These are phyloP conservation scores for Pseudogymnoascus sp. DNA, from an alignment of 2,329 filamentous ascomycete species.

Conservation along the genomic window DNA sequence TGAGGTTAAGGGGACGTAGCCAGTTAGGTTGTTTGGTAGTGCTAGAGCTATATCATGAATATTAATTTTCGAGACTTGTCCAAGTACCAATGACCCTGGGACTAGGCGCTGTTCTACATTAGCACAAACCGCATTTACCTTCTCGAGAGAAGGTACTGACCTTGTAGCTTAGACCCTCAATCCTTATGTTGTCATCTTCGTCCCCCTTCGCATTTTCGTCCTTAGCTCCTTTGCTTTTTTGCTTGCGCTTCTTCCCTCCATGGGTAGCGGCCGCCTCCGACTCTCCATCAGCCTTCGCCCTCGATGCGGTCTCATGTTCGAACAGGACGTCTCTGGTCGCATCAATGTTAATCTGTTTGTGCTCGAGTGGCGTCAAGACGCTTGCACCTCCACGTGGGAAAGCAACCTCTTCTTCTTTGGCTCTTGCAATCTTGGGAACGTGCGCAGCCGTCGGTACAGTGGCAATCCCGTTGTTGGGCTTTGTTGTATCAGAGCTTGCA, in stretches of 20 bases:
- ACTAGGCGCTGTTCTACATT: conserved; percentile 56
- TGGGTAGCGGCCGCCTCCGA: conserved; percentile 20
- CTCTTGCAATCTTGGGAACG: conserved; percentile 25
- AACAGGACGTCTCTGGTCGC: conserved; percentile 87
- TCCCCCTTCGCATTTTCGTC: conserved; percentile 42
- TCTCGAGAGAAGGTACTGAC: conserved; percentile 36
- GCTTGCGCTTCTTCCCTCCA: conserved; percentile 41
- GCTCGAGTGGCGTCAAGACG: conserved; percentile 83
- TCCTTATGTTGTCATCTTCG: conserved; percentile 50
- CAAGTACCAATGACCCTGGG: conserved; percentile 79
- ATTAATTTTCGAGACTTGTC: conserved; percentile 75
- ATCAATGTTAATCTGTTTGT: conserved; percentile 92
- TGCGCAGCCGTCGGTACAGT: conserved; percentile 14
- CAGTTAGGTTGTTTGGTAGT: conserved; percentile 85
- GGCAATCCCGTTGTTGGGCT: conserved; percentile 11
- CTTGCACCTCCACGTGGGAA: conserved; percentile 92
- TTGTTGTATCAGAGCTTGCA: neutral
- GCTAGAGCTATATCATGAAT: conserved; percentile 70
- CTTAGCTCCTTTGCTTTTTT: conserved; percentile 43
- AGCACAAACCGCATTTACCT: conserved; percentile 14
- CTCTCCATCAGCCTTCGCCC: conserved; percentile 33
- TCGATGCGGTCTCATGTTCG: conserved; percentile 61
- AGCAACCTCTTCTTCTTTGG: conserved; percentile 71
- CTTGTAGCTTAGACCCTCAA: conserved; percentile 86
- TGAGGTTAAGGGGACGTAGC: conserved; percentile 86